Percentiles rank a stretch among this genome's conserved stretches.
These are phyloP conservation scores for Candida railenensis DNA, from an alignment of 805 yeast genomes.

Conservation along the genomic window DNA sequence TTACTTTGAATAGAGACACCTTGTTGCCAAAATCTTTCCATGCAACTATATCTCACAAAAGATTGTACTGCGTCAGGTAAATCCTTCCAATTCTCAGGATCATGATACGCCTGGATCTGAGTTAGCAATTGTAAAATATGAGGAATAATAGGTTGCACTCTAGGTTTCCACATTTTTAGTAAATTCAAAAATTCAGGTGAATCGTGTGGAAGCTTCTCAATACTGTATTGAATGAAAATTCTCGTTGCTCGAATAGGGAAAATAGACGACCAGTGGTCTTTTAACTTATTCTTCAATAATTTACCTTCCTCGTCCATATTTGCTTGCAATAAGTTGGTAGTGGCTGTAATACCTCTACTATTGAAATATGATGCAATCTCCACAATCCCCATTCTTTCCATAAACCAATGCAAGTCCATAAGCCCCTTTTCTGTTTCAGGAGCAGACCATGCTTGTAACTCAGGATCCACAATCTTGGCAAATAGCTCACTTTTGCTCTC, in stretches of 20 bases:
- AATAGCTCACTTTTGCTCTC: slow-evolving; percentile 76
- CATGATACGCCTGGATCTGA: slow-evolving; percentile 92
- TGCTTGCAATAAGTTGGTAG: slow-evolving; percentile 71
- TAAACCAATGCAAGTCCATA: slow-evolving; percentile 91
- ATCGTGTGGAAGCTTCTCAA: slow-evolving; percentile 82
- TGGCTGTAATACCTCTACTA: slow-evolving; percentile 73
- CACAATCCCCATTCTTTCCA: slow-evolving; percentile 95
- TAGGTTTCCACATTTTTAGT: slow-evolving; percentile 84
- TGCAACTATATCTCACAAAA: slow-evolving; percentile 84
- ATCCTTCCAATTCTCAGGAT: slow-evolving; percentile 87
- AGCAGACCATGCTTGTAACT: slow-evolving; percentile 87
- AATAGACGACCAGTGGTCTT: slow-evolving; percentile 88
- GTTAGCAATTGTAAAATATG: slow-evolving; percentile 82
- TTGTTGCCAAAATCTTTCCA: slow-evolving; percentile 97
- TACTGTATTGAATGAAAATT: slow-evolving; percentile 90
- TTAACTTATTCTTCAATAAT: slow-evolving; percentile 68
- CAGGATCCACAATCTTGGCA: slow-evolving; percentile 89
- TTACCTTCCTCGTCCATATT: slow-evolving; percentile 90
- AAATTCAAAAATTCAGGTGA: slow-evolving; percentile 71
- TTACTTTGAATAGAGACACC: slow-evolving; percentile 93
- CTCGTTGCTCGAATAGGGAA: slow-evolving; percentile 97
- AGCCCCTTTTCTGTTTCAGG: slow-evolving; percentile 88
- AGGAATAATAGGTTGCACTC: slow-evolving; percentile 88
- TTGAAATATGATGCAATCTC: slow-evolving; percentile 89
- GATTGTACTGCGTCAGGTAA: slow-evolving; percentile 88